A percentile compares a stretch with the other conserved stretches of the same genome.
Conservation (phyloP, 352 stramenopile genomes). For the Phytophthora capsici region DNA sequence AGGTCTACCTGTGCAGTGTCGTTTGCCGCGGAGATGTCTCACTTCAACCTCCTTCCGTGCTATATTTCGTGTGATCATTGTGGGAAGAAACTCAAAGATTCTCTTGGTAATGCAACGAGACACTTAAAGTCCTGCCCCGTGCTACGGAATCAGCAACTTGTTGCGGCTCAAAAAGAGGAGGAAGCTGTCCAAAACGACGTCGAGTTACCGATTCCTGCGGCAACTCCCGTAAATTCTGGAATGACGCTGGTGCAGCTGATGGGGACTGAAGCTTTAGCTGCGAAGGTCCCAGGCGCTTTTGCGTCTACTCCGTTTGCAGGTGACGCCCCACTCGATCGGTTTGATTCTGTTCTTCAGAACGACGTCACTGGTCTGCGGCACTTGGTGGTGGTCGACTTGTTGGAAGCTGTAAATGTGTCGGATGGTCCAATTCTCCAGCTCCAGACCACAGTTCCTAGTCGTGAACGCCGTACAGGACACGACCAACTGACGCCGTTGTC, state of each 20-base stretch:
- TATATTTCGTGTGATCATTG: slow-evolving; percentile 30
- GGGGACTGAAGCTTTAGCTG: slow-evolving; percentile 31
- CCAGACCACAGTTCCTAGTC: not conserved
- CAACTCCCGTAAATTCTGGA: no score
- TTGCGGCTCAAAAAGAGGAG: not conserved
- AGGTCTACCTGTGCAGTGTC: slow-evolving; percentile 5
- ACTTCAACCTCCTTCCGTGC: slow-evolving; percentile 14
- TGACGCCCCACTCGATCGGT: slow-evolving; percentile 35
- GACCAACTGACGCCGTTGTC: slow-evolving; percentile 16
- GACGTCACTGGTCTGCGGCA: slow-evolving; percentile 31
- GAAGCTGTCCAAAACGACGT: not conserved
- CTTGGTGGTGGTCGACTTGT: slow-evolving; percentile 29
- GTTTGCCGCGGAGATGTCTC: no score
- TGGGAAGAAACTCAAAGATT: slow-evolving; percentile 16
- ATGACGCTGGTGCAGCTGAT: slow-evolving; percentile 33
- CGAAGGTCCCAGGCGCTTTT: slow-evolving; percentile 36
- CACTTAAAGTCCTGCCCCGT: slow-evolving; percentile 20
- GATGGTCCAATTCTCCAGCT: slow-evolving; percentile 26
- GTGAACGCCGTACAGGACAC: slow-evolving; percentile 9
- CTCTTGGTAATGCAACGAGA: slow-evolving; percentile 1
- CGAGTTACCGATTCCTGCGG: no score
- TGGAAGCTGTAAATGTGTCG: slow-evolving; percentile 26
- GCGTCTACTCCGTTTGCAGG: slow-evolving; percentile 18
- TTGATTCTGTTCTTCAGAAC: slow-evolving; percentile 42
- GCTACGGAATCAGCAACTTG: not conserved